phyloP scores from a whole-genome alignment of 306 rosid species.

The Prunus mongolica region DNA sequence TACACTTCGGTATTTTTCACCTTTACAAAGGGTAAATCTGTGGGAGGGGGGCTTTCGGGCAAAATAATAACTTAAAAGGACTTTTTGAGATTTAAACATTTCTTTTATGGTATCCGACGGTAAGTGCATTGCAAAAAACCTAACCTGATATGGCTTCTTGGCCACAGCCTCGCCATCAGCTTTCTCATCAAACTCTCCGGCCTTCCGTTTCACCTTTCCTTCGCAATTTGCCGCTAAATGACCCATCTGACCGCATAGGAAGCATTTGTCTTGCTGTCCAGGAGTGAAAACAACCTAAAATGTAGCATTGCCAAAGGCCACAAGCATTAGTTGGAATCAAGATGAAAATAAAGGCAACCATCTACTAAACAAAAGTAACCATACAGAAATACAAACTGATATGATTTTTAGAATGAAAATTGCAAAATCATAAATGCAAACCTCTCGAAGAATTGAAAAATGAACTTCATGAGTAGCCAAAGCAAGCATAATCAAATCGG shows the following conservation, averaged over 20 bases:
- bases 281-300: slow-evolving; percentile 86
- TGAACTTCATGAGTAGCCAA: slow-evolving; percentile 96
- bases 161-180: slow-evolving; percentile 48
- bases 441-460: slow-evolving; percentile 98
- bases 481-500: slow-evolving; percentile 96
- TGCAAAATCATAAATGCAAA: slow-evolving; percentile 27
- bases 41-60: too few species aligned
- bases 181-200: slow-evolving; percentile 88
- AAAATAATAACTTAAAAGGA: not conserved
- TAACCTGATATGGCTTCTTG: slow-evolving; percentile 90
- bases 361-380: not conserved
- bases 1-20: too few species aligned
- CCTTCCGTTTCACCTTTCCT: slow-evolving; percentile 82
- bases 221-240: slow-evolving; percentile 85
- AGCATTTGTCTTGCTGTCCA: slow-evolving; percentile 94
- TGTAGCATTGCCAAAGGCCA: slow-evolving; percentile 19
- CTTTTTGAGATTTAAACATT: not conserved
- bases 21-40: too few species aligned
- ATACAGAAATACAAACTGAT: not conserved
- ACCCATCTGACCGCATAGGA: slow-evolving; percentile 92
- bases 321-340: slow-evolving; percentile 9
- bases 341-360: not conserved
- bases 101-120: not conserved
- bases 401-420: not conserved
- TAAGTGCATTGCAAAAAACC: not conserved